Evolutionary conservation across 164 flowering plant genomes (phyloP).

Genomic region (Santalum album): DNA sequence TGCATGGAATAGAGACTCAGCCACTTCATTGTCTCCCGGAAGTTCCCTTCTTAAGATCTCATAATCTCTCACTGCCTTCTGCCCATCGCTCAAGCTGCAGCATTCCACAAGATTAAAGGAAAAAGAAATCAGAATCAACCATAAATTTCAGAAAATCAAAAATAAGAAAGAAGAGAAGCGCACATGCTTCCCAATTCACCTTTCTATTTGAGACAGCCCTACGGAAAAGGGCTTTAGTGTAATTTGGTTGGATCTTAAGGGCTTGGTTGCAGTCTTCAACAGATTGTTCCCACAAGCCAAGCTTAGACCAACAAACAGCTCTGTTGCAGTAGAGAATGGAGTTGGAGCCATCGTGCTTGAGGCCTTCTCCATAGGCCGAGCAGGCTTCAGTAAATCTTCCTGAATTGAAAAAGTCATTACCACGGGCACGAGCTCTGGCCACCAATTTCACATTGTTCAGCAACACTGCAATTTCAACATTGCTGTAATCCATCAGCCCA

Average conservation of each 20-base stretch:
- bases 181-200: background rate
- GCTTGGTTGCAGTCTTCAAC: conserved; percentile 6
- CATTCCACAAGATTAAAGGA: background rate
- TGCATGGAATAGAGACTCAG: conserved; percentile 3
- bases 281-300: conserved; percentile 3
- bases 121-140: too few relatives aligned
- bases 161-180: background rate
- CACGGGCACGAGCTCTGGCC: conserved; percentile 33
- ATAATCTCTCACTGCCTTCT: conserved; percentile 4
- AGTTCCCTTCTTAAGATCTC: background rate
- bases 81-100: conserved; percentile 1
- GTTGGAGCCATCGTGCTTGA: conserved; percentile 27
- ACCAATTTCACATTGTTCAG: conserved; percentile 32
- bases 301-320: conserved; percentile 4
- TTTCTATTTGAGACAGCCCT: conserved; percentile 1
- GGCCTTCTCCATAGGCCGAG: conserved; percentile 49
- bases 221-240: conserved; percentile 1
- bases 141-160: background rate
- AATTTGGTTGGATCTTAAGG: conserved; percentile 2
- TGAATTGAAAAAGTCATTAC: conserved; percentile 37
- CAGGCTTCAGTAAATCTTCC: conserved; percentile 42
- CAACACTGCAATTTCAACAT: conserved; percentile 22
- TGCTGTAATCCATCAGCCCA: conserved; percentile 22
- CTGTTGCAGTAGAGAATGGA: conserved; percentile 18
- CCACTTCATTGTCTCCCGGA: conserved; percentile 3